These are phyloP conservation scores for Albatrellus ellisii DNA, from an alignment of 768 basidiomycete genomes.

Conservation along the genomic window DNA sequence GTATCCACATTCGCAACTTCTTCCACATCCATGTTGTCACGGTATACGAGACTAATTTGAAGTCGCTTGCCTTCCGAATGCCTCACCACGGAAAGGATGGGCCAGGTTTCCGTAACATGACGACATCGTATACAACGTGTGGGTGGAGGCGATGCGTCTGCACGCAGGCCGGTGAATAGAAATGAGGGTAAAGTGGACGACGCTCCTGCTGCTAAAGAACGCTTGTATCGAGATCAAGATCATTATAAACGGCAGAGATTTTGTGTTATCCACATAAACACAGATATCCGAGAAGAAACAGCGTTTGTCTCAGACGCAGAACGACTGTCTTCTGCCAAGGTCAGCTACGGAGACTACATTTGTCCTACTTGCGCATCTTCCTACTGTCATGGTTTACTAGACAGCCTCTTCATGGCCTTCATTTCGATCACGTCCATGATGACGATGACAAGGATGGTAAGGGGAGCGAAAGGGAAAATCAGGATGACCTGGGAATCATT, in stretches of 20 bases:
- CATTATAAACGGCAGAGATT: conserved; percentile 26
- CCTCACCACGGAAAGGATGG: no score
- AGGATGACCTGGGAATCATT: conserved; percentile 45
- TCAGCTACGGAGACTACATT: no score
- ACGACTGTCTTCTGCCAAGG: not conserved
- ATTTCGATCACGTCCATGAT: conserved; percentile 28
- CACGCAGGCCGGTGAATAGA: no score
- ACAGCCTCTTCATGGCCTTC: conserved; percentile 28
- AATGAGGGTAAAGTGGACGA: no score
- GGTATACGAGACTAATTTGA: no score
- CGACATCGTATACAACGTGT: no score
- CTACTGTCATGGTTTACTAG: conserved; percentile 24
- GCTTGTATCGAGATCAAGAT: conserved; percentile 39
- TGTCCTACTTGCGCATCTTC: no score
- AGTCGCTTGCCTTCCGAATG: no score
- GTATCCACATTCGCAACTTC: no score
- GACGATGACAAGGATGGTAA: conserved; percentile 28
- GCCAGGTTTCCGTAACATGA: no score
- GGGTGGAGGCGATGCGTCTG: no score
- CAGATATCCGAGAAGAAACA: conserved; percentile 31
- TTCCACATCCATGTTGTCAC: no score
- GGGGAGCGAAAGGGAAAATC: conserved; percentile 28
- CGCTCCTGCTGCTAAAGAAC: conserved; percentile 44
- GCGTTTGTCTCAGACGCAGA: not conserved
- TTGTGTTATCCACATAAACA: conserved; percentile 20